Conservation (phyloP, 345 rosid species). For the Microthlaspi erraticum region DNA sequence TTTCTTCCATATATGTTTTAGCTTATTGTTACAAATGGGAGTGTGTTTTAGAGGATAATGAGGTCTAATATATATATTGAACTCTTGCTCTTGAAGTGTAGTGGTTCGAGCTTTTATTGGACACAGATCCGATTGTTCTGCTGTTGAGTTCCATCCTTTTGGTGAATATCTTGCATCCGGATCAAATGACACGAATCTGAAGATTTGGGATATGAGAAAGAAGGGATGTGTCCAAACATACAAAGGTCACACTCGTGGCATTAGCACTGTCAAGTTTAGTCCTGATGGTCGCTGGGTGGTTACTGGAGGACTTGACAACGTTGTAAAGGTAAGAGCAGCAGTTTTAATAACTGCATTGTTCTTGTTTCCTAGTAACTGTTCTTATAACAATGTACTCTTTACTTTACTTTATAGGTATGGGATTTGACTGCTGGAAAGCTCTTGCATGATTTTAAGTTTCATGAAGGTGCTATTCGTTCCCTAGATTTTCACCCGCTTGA, state of each 20-base stretch:
- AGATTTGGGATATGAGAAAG: conserved; percentile 95
- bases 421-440: conserved; percentile 99
- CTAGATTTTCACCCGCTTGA: conserved; percentile 95
- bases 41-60: background rate
- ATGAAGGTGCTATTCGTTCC: conserved; percentile 83
- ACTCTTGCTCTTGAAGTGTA: conserved; percentile 82
- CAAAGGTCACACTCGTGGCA: conserved; percentile 84
- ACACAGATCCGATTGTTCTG: conserved; percentile 84
- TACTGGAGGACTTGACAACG: conserved; percentile 92
- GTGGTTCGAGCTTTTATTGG: conserved; percentile 96
- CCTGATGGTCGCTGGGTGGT: conserved; percentile 99
- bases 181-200: conserved; percentile 78
- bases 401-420: conserved; percentile 35
- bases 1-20: background rate
- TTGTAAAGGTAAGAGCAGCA: conserved; percentile 70
- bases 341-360: conserved; percentile 14
- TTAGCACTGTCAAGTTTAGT: conserved; percentile 75
- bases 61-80: conserved; percentile 46
- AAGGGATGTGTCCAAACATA: conserved; percentile 95
- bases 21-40: too few species aligned
- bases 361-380: background rate
- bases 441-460: conserved; percentile 90
- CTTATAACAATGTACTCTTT: background rate
- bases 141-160: conserved; percentile 96
- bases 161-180: conserved; percentile 98